Percentiles rank a stretch among this genome's conserved stretches.
Conservation (phyloP, 1,139 yeast species). For the Kluyveromyces sp. region DNA sequence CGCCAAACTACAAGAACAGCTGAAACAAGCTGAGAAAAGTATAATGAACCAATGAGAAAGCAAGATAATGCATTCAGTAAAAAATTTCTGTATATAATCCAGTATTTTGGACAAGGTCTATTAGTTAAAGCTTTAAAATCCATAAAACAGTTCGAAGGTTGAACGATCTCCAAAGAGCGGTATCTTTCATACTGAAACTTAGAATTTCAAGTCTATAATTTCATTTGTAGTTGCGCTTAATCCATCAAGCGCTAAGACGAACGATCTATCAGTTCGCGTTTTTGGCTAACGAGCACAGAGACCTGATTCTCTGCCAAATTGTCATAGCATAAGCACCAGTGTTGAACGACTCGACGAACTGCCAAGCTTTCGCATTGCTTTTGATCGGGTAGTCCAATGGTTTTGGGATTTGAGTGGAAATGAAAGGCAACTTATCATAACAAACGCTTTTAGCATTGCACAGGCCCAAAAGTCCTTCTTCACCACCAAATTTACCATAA, state of each 20-base stretch:
- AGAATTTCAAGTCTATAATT: background rate
- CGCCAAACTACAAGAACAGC: constrained; percentile 49
- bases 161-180: no score
- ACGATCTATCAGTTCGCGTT: constrained; percentile 22
- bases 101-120: no score
- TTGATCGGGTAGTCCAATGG: constrained; percentile 87
- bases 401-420: constrained; percentile 77
- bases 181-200: background rate
- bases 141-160: no score
- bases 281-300: constrained; percentile 44
- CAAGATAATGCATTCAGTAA: background rate
- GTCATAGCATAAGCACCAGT: constrained; percentile 79
- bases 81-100: background rate
- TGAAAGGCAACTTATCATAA: constrained; percentile 69
- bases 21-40: constrained; percentile 54
- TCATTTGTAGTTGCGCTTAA: background rate
- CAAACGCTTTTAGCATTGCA: constrained; percentile 83
- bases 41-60: constrained; percentile 19
- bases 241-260: background rate
- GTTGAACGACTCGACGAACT: constrained; percentile 72
- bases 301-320: constrained; percentile 57
- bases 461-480: constrained; percentile 85
- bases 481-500: constrained; percentile 95
- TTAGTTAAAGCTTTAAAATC: no score
- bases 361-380: constrained; percentile 80